Evolutionary conservation across 2,329 filamentous ascomycete genomes (phyloP), one percentile per base, ranked within the genome.

Genomic region (Lasiodiplodia sp.): DNA sequence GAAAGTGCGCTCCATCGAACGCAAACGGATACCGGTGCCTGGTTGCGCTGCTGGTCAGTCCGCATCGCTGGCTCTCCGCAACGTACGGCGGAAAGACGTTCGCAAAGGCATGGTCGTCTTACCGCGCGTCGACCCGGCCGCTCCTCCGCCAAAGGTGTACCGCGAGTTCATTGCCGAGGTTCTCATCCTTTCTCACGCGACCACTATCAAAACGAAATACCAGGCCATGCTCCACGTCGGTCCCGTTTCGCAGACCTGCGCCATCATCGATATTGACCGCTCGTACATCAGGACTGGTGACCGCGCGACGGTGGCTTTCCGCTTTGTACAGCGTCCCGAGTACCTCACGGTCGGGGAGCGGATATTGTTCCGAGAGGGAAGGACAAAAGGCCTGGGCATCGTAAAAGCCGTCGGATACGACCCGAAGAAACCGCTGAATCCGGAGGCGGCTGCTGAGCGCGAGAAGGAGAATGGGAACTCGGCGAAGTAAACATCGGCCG

Each of bases 161-260:
- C 81, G 83, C 68, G 83, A 86, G 68, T 86, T 86, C 70, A 79
- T 84, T 77, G 74, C 92, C 83, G 72, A 96, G 90, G 96, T 99
- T 1, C 86, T 99, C 25, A 98, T 99, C 72, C 86, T 99, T 7
- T 96, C 92, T 4, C 96, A 99, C 76, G 94, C 95, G 0, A 99
- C 96, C 0, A 99, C 96, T 53, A 99, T 99, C 80, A 96, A 97
- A 80, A 93, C 90, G 0, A 95, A 94, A 75, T 99, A 99, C 73
- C 96, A 99, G 83, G 96, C 96, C 0, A 99, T 98, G 94, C 86
- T 99, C 25, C 96, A 99, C 75, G 94, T 99, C 4, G 96, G 96
- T 0, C 92, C 96, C 0, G 92, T 99, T 53, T 93, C 92, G 51
- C 96, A 99, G 82, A 99, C 96, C 0, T 99, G 96, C 77, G 90